Evolutionary conservation across 352 stramenopile genomes (phyloP), one percentile per base, ranked within the genome.

Genomic region (Globisporangium lucens): DNA sequence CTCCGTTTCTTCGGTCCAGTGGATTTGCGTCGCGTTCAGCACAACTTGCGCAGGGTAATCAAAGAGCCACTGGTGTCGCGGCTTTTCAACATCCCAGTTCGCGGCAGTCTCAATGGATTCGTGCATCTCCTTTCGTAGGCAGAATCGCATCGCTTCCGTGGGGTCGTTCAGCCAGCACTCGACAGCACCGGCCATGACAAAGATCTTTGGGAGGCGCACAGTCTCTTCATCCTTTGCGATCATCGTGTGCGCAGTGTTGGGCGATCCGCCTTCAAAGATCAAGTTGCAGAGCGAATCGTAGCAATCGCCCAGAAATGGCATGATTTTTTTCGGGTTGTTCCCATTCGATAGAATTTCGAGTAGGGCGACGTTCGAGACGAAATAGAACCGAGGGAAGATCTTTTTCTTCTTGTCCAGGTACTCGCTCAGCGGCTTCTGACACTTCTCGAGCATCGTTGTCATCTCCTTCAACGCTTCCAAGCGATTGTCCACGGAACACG

Each of bases 1-100:
- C 68, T 99, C 95, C 1, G 97, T 99, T 77, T 99, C 95, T 67
- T 99, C 96, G 0, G 95, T 98, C 97, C 97, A 99, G 71, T 98
- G 98, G 46, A 96, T 95, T 61, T 94, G 88, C 47, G 89, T 94
- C 2, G 85, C 85, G 60, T 93, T 94, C 9, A 97, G 68, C 38
- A 95, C 88, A 20, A 97, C 89, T 59, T 97, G 91, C 1, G 89
- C 87, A 20, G 97, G 96, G 76, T 99, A 99, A 68, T 98, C 90
- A 72, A 99, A 99, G 2, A 99, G 79, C 97, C 97, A 99, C 64
- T 98, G 91, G 52, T 99, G 97, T 7, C 97, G 85, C 46, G 97
- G 96, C 52, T 98, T 98, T 68, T 99, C 96, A 15, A 98, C 94
- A 55, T 99, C 97, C 95, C 87, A 96, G 65, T 95, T 95, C 1